Evolutionary conservation across 2,329 filamentous ascomycete genomes (phyloP).

Genomic region (Neofusicoccum cordaticola): DNA sequence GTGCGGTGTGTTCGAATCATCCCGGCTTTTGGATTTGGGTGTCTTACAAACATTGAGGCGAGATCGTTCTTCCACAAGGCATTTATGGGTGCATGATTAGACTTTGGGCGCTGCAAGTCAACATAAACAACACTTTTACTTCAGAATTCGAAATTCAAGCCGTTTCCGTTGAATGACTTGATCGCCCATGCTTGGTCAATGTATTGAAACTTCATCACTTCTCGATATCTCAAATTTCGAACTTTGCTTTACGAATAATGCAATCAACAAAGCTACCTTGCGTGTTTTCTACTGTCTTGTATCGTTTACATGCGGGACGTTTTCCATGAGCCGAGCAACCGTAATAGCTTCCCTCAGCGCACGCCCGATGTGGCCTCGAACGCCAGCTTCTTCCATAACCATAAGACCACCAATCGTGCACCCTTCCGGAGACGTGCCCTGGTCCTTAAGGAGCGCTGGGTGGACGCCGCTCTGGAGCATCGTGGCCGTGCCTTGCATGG

Average conservation of each 20-base stretch:
- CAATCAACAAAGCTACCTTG: too few relatives aligned
- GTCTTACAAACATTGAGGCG: slow-evolving; percentile 26
- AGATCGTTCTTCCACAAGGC: slow-evolving; percentile 23
- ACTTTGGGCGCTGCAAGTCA: not conserved
- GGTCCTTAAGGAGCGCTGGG: slow-evolving; percentile 28
- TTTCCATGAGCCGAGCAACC: slow-evolving; percentile 44
- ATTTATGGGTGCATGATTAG: not conserved
- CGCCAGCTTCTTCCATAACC: slow-evolving; percentile 32
- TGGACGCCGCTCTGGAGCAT: slow-evolving; percentile 32
- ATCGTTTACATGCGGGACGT: slow-evolving; percentile 41
- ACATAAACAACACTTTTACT: too few relatives aligned
- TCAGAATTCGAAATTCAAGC: too few relatives aligned
- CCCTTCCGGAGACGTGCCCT: slow-evolving; percentile 31
- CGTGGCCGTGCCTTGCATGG: slow-evolving; percentile 30
- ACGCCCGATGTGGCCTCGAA: slow-evolving; percentile 28
- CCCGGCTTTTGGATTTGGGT: slow-evolving; percentile 30
- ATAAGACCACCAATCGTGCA: slow-evolving; percentile 35
- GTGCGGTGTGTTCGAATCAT: slow-evolving; percentile 30
- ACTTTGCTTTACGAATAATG: too few relatives aligned
- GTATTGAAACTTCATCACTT: too few relatives aligned
- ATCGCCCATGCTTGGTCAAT: too few relatives aligned
- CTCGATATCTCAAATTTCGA: too few relatives aligned
- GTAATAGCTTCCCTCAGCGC: slow-evolving; percentile 50
- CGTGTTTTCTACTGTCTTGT: slow-evolving; percentile 28
- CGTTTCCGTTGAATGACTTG: too few relatives aligned